A percentile compares a stretch with the other conserved stretches of the same genome.
Evolutionary conservation across 352 stramenopile species (phyloP).

Genomic region (Pythium folliculosum): DNA sequence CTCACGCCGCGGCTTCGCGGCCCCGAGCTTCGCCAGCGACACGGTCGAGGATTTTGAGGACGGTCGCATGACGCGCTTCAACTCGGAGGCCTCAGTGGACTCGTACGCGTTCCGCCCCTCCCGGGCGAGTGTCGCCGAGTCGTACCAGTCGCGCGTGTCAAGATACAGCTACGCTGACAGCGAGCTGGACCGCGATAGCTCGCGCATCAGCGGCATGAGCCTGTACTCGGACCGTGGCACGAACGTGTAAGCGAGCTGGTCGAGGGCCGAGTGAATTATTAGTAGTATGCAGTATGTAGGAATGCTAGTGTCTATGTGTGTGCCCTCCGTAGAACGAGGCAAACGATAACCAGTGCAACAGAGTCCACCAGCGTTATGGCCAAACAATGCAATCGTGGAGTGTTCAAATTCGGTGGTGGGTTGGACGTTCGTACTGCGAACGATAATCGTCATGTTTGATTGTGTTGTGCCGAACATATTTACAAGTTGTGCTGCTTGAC

Average conservation of each 20-base stretch:
- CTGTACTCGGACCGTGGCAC: constrained; percentile 30
- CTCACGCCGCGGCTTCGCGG: constrained; percentile 10
- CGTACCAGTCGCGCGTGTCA: constrained; percentile 66
- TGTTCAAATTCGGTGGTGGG: background rate
- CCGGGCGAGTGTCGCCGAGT: constrained; percentile 49
- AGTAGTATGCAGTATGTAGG: constrained; percentile 17
- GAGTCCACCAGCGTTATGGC: background rate
- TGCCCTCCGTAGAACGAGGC: background rate
- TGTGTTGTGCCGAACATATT: constrained; percentile 29
- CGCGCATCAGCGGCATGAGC: constrained; percentile 58
- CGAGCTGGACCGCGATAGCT: constrained; percentile 41
- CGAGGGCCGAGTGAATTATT: background rate
- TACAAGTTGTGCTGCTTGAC: constrained; percentile 80
- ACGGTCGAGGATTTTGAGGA: constrained; percentile 41
- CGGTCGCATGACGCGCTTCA: constrained; percentile 37
- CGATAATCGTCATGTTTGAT: background rate
- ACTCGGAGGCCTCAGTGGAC: constrained; percentile 71
- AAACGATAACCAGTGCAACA: constrained; percentile 10
- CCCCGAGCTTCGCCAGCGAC: constrained; percentile 13
- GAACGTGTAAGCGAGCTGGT: constrained; percentile 19
- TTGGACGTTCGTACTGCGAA: no score
- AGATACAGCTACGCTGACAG: constrained; percentile 40
- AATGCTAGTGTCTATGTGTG: background rate
- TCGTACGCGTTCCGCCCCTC: constrained; percentile 70
- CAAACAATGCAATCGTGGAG: background rate